Evolutionary conservation across 2,329 filamentous ascomycete genomes (phyloP).

Genomic region (Coniochaeta sp.): DNA sequence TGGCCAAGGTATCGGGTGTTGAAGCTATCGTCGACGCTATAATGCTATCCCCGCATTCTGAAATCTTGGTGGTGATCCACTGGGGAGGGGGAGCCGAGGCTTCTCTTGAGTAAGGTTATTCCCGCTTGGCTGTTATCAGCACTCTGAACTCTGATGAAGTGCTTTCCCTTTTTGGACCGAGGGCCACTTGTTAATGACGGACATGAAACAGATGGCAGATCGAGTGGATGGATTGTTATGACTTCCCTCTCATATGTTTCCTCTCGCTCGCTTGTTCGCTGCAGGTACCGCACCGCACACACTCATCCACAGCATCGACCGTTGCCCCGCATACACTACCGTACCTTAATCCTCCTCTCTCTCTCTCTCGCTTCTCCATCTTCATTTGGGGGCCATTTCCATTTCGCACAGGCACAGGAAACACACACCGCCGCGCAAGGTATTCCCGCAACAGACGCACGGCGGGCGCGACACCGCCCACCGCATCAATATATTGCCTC

Average conservation of each 20-base stretch:
- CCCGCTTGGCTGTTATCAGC: not conserved
- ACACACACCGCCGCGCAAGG: not conserved
- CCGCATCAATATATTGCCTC: slow-evolving; percentile 1
- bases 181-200: no score
- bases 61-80: not conserved
- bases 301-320: not conserved
- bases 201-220: no score
- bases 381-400: not conserved
- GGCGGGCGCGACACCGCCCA: not conserved
- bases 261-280: not conserved
- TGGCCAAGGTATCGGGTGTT: not conserved
- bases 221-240: no score
- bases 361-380: not conserved
- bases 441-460: not conserved
- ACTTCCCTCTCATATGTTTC: no score
- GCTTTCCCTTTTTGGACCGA: not conserved
- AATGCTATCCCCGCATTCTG: slow-evolving; percentile 3
- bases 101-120: not conserved
- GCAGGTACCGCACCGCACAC: not conserved
- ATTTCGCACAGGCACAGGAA: not conserved
- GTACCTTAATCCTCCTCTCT: not conserved
- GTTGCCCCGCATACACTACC: not conserved
- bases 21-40: slow-evolving; percentile 2
- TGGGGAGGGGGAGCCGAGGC: not conserved
- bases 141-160: not conserved